Percentiles rank a stretch among this genome's conserved stretches.
phyloP scores from a whole-genome alignment of 2,329 filamentous ascomycete genomes.

The Gremmenia infestans region DNA sequence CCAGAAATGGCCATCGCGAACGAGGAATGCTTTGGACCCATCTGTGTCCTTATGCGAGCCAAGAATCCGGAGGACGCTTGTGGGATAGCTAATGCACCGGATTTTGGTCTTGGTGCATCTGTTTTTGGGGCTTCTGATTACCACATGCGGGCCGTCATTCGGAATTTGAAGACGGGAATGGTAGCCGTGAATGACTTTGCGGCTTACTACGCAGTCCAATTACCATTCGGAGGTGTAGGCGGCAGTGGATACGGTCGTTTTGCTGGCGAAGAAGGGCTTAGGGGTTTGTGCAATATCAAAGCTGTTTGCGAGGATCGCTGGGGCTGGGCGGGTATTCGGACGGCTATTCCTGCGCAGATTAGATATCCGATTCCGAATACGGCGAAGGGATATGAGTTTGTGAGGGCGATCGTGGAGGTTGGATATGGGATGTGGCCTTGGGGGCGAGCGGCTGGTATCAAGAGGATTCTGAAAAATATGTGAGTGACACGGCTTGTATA shows the following conservation, averaged over 20 bases:
- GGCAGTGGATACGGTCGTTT: constrained; percentile 92
- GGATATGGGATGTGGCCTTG: constrained; percentile 47
- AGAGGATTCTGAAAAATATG: constrained; percentile 29
- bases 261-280: constrained; percentile 81
- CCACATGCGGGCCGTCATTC: constrained; percentile 59
- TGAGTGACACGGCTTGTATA: constrained; percentile 5
- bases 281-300: constrained; percentile 83
- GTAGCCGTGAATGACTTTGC: constrained; percentile 95
- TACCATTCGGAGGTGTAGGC: constrained; percentile 79
- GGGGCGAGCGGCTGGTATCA: constrained; percentile 27
- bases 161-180: constrained; percentile 75
- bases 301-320: constrained; percentile 74
- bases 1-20: constrained; percentile 80
- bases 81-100: constrained; percentile 72
- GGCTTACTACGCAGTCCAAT: constrained; percentile 84
- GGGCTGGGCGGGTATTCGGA: constrained; percentile 58
- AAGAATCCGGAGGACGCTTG: constrained; percentile 61
- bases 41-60: constrained; percentile 81
- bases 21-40: constrained; percentile 87
- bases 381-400: constrained; percentile 59
- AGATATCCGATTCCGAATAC: constrained; percentile 74
- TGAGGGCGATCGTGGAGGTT: constrained; percentile 54
- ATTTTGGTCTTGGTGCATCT: constrained; percentile 81
- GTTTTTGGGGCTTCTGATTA: constrained; percentile 72
- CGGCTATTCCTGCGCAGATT: constrained; percentile 73